Evolutionary conservation across 306 rosid species (phyloP).

Genomic region (Dalbergia cultrata): DNA sequence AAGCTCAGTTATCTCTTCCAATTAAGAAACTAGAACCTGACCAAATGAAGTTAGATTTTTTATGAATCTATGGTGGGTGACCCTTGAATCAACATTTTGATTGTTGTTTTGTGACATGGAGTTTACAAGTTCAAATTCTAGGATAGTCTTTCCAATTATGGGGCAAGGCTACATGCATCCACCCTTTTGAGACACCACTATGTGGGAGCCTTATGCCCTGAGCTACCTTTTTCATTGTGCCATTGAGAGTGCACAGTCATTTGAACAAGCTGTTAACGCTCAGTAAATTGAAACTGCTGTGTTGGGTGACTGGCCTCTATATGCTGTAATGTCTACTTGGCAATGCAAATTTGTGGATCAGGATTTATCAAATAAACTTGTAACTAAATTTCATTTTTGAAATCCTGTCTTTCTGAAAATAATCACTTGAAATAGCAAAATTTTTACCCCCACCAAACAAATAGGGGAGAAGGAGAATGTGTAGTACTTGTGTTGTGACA

Average conservation of each 20-base stretch:
- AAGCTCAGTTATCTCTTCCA: not conserved
- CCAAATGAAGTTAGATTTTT: constrained; percentile 7
- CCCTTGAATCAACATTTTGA: not conserved
- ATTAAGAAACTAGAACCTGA: constrained; percentile 13
- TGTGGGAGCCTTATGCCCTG: not conserved
- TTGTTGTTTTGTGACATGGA: not conserved
- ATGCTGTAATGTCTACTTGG: not conserved
- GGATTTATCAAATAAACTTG: not conserved
- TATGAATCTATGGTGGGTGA: not conserved
- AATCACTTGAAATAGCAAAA: not conserved
- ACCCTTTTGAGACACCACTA: not conserved
- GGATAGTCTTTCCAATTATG: not conserved
- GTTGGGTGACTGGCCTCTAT: not conserved
- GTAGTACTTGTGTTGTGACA: too few relatives aligned
- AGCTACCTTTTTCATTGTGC: not conserved
- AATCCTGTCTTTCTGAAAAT: not conserved
- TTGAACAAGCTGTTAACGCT: not conserved
- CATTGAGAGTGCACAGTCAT: not conserved
- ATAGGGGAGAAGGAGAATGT: too few relatives aligned
- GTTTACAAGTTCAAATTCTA: not conserved
- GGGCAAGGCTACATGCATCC: not conserved
- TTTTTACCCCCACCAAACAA: too few relatives aligned
- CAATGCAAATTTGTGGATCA: constrained; percentile 3
- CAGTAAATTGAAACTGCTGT: not conserved
- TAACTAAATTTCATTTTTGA: not conserved